Evolutionary conservation across 2,329 filamentous ascomycete species (phyloP).

Genomic region (Capronia coronata): DNA sequence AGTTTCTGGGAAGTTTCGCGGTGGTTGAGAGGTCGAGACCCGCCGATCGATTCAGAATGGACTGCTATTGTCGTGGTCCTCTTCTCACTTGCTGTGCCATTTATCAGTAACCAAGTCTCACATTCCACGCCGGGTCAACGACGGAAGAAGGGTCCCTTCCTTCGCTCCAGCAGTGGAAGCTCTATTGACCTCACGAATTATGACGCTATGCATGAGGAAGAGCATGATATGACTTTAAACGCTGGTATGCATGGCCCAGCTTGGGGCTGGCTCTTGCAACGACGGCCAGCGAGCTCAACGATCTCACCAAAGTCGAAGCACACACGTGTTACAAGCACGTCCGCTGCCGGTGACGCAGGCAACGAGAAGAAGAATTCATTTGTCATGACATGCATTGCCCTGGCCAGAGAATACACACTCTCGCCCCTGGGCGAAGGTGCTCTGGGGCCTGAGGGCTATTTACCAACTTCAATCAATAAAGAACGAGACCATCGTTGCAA

Average conservation of each 20-base stretch:
- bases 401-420: conserved; percentile 60
- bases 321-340: conserved; percentile 49
- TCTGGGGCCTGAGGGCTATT: conserved; percentile 52
- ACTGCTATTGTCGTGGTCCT: conserved; percentile 59
- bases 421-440: conserved; percentile 53
- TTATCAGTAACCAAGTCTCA: conserved; percentile 42
- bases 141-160: conserved; percentile 39
- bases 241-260: conserved; percentile 52
- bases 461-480: conserved; percentile 55
- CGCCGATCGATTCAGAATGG: conserved; percentile 58
- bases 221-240: conserved; percentile 39
- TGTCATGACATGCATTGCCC: conserved; percentile 45
- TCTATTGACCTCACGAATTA: conserved; percentile 32
- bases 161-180: conserved; percentile 47
- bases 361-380: conserved; percentile 31
- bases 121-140: conserved; percentile 31
- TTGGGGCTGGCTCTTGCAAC: conserved; percentile 60
- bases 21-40: conserved; percentile 53
- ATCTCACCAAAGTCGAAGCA: conserved; percentile 10
- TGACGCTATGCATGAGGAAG: conserved; percentile 45
- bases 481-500: conserved; percentile 54
- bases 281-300: neutral
- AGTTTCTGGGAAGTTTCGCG: conserved; percentile 69
- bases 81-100: conserved; percentile 56
- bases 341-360: conserved; percentile 16